Evolutionary conservation across 2,329 filamentous ascomycete genomes (phyloP).

Genomic region (Daldinia sp.): DNA sequence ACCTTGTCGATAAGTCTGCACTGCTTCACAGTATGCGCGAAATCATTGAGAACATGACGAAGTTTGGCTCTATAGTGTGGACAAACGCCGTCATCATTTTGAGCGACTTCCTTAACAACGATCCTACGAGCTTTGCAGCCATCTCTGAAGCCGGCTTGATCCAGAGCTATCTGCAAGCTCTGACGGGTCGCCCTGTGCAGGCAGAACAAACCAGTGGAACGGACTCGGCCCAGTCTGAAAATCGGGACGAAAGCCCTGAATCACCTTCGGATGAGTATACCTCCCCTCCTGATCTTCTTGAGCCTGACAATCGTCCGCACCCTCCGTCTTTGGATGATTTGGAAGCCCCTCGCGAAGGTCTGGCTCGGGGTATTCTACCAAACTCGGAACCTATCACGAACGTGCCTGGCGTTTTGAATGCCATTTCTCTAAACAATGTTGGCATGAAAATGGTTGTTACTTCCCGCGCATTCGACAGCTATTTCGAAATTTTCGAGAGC

Average conservation of each 20-base stretch:
- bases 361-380: constrained; percentile 83
- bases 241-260: constrained; percentile 53
- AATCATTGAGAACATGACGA: constrained; percentile 81
- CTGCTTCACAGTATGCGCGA: constrained; percentile 82
- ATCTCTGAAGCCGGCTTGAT: constrained; percentile 95
- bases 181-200: constrained; percentile 69
- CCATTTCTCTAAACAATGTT: constrained; percentile 89
- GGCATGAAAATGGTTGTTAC: constrained; percentile 89
- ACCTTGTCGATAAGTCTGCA: constrained; percentile 92
- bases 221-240: constrained; percentile 49
- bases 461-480: constrained; percentile 85
- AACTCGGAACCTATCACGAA: constrained; percentile 88
- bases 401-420: constrained; percentile 88
- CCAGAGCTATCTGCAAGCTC: constrained; percentile 83
- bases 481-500: constrained; percentile 97
- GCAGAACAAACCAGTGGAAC: constrained; percentile 52
- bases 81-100: constrained; percentile 92
- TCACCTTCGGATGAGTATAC: constrained; percentile 57
- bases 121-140: constrained; percentile 95
- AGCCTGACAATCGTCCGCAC: constrained; percentile 60
- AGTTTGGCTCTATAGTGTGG: constrained; percentile 95
- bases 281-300: constrained; percentile 51
- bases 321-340: constrained; percentile 66
- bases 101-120: constrained; percentile 97
- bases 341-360: constrained; percentile 57